Evolutionary conservation across 2,329 filamentous ascomycete genomes (phyloP), one percentile per base, ranked within the genome.

Genomic region (Esteya vermicola): DNA sequence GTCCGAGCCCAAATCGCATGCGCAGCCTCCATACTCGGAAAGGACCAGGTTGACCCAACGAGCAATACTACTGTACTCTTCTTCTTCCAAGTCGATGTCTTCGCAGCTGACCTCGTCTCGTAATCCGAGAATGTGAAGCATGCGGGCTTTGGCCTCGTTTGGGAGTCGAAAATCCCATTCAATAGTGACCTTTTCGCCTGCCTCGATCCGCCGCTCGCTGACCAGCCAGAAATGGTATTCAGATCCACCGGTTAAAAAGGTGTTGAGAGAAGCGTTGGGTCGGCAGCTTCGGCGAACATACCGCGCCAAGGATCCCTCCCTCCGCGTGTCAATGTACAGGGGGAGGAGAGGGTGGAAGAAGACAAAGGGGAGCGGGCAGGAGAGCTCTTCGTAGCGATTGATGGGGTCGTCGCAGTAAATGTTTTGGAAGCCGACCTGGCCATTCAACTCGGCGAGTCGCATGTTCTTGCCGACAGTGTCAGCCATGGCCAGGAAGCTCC

Each of bases 141-240:
- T 74, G 25, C 72, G 66, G 4, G 60, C 56, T 40, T 64, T 63
- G 2, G 66, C 60, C 45, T 62, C 71, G 54, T 65, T 80, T 50
- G 64, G 72, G 48, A 70, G 71, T 48, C 58, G 73, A 60, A 69
- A 89, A 53, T 76, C 84, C 84, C 67, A 85, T 39, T 63, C 72
- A 50, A 68, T 72, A 21, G 67, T 84, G 51, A 72, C 75, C 51
- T 77, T 73, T 51, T 78, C 75, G 31, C 69, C 65, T 1, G 75
- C 65, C 14, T 69, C 59, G 41, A 96, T 86, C 28, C 79, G 70
- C 39, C 81, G 73, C 50, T 84, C 84, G 50, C 85, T 86, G 43
- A 94, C 76, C 47, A 95, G 79, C 73, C 89, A 95, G 57, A 96
- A 94, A 54, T 91, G 85, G 53, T 89, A 93, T 48, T 89, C 80